Base-by-base conservation (phyloP, 345 rosid genomes). In the Aurinia saxatilis region DNA sequence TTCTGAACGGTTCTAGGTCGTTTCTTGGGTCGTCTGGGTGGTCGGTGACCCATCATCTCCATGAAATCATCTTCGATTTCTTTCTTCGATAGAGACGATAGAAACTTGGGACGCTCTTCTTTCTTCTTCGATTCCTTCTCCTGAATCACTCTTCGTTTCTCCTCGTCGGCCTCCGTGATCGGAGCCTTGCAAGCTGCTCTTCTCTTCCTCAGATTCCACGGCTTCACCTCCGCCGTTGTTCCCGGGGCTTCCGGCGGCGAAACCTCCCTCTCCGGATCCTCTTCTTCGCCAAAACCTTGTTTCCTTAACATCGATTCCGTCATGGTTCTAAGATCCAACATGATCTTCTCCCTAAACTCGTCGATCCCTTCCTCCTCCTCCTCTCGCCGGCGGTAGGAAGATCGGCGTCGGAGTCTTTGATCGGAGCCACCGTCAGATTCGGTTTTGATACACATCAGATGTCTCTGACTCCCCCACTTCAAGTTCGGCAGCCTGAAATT, bases 201-300 rank as follows among this genome's bases (percentile, higher is more conserved):
- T 60, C 91, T 80, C 23, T 84, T 91, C 52, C 96, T 73, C 66
- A 91, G 79, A 73, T 88, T 91, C 96, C 96, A 91, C 34, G 91
- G 96, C 69, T 73, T 66, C 16, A 52, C 73, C 58, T 66, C 78
- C 55, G n/a, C 78, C 41, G 66, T 41, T 2, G 15, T 66, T 21
- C 60, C 61, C 59, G 65, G 18, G 5, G 76, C 51, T 30, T 66
- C 73, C 45, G 59, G 72, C 63, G 54, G 57, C 29, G 74, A 63
- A 31, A 50, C 73, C 47, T 68, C 71, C 27, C 40, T 58, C 60
- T 72, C 60, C 37, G 21, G 41, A 4, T 62, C 65, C 5, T 54
- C 70, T 1, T 60, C 66, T 2, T 46, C 35, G 29, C 38, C 70
- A 8, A 60, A 41, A 31, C 35, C 73, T 52, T 66, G 71, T 57